These are phyloP conservation scores for Moricandia moricandioides DNA, from an alignment of 345 rosid genomes.

Conservation along the genomic window DNA sequence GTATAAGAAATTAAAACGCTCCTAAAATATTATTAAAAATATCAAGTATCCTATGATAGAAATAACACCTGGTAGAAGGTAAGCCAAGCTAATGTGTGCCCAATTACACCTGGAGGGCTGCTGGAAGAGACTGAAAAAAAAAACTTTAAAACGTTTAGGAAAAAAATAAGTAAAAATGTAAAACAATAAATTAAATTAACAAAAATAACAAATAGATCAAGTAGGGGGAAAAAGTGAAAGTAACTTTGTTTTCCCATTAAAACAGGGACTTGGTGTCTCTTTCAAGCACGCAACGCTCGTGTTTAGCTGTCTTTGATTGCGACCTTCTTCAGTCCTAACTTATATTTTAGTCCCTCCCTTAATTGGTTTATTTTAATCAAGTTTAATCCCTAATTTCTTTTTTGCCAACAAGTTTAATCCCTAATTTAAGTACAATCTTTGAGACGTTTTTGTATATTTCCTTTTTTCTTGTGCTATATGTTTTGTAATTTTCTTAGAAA, in stretches of 20 bases:
- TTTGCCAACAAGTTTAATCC: too few species aligned
- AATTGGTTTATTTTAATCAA: neutral
- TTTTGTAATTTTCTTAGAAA: neutral
- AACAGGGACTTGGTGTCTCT: conserved; percentile 26
- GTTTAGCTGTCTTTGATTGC: conserved; percentile 31
- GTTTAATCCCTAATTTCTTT: neutral
- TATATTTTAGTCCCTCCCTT: neutral
- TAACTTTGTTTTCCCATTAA: conserved; percentile 12
- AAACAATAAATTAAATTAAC: neutral
- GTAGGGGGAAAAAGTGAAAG: conserved; percentile 15
- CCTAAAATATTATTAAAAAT: neutral
- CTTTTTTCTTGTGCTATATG: neutral
- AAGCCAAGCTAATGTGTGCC: conserved; percentile 26
- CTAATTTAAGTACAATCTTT: neutral
- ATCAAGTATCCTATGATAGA: neutral
- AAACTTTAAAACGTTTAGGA: neutral
- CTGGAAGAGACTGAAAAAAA: conserved; percentile 27
- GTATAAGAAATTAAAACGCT: neutral
- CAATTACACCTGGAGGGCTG: conserved; percentile 32
- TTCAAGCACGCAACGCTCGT: conserved; percentile 33
- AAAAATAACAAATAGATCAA: neutral
- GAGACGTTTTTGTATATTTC: neutral
- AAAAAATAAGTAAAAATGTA: neutral
- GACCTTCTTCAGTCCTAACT: conserved; percentile 8
- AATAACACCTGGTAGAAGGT: conserved; percentile 26